Evolutionary conservation across 306 rosid genomes (phyloP).

Genomic region (Castanea sativa): DNA sequence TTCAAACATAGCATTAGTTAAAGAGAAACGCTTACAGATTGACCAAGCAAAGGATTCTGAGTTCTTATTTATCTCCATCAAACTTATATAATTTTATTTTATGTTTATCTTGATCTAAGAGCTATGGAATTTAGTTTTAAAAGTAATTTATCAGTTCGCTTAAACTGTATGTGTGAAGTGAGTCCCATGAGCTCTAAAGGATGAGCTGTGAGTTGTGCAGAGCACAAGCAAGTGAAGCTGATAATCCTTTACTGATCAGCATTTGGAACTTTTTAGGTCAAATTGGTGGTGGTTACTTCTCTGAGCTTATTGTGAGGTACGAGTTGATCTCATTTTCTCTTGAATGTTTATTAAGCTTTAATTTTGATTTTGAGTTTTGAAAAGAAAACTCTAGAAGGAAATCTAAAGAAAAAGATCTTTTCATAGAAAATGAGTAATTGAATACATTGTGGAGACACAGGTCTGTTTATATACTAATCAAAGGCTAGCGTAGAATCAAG

Average conservation of each 20-base stretch:
- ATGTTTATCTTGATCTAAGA: background rate
- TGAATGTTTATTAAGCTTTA: background rate
- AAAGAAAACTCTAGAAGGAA: too few relatives aligned
- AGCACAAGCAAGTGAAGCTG: background rate
- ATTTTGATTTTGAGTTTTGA: background rate
- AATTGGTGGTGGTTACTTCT: constrained; percentile 86
- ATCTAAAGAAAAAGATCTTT: too few relatives aligned
- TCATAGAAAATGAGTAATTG: too few relatives aligned
- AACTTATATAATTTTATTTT: background rate
- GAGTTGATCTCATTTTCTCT: constrained; percentile 8
- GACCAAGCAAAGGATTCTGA: background rate
- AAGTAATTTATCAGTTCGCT: background rate
- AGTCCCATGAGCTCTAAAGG: background rate
- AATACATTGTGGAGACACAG: too few relatives aligned
- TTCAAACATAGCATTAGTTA: background rate
- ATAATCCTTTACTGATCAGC: constrained; percentile 39
- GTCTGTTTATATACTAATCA: too few relatives aligned
- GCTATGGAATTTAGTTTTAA: background rate
- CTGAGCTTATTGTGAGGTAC: constrained; percentile 84
- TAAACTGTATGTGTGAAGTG: constrained; percentile 2
- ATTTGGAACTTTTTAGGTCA: constrained; percentile 98
- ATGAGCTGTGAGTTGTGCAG: background rate
- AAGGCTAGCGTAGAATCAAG: too few relatives aligned
- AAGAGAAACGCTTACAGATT: background rate
- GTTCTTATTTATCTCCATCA: background rate